These are phyloP conservation scores for Citrus unshiu DNA, from an alignment of 345 rosid species.

Conservation along the genomic window DNA sequence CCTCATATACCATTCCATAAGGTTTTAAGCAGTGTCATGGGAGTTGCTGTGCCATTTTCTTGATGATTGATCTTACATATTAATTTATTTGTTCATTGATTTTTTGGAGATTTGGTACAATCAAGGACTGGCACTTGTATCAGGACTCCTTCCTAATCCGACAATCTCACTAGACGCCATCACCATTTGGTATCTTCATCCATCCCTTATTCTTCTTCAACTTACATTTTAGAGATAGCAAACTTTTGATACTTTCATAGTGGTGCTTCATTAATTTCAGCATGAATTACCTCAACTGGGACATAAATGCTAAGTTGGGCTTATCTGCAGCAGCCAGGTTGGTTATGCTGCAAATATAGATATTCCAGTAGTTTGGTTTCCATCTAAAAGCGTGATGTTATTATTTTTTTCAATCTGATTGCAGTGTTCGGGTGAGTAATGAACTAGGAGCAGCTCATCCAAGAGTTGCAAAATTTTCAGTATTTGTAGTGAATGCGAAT, in stretches of 20 bases:
- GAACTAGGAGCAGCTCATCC: conserved; percentile 92
- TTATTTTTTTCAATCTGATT: not conserved
- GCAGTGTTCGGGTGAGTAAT: conserved; percentile 77
- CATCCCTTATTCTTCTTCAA: not conserved
- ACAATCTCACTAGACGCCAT: conserved; percentile 78
- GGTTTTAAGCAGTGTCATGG: no score
- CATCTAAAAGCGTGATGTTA: not conserved
- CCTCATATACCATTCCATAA: no score
- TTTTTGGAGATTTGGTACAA: conserved; percentile 92
- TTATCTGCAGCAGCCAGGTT: conserved; percentile 55
- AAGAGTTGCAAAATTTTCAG: conserved; percentile 61
- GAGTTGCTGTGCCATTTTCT: no score
- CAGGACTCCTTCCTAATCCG: conserved; percentile 77
- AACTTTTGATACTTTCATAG: not conserved
- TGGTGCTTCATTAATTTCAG: conserved; percentile 29
- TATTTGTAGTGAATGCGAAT: conserved; percentile 57
- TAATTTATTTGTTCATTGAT: not conserved
- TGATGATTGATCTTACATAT: not conserved
- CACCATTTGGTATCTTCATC: conserved; percentile 55
- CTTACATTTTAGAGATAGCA: not conserved
- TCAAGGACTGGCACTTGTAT: conserved; percentile 84
- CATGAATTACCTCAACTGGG: conserved; percentile 83
- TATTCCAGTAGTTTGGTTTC: not conserved
- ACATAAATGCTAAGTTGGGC: conserved; percentile 83
- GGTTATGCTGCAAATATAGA: not conserved